Base-by-base conservation (phyloP, 1,284 basidiomycete genomes). In the Kwoniella shivajii region DNA sequence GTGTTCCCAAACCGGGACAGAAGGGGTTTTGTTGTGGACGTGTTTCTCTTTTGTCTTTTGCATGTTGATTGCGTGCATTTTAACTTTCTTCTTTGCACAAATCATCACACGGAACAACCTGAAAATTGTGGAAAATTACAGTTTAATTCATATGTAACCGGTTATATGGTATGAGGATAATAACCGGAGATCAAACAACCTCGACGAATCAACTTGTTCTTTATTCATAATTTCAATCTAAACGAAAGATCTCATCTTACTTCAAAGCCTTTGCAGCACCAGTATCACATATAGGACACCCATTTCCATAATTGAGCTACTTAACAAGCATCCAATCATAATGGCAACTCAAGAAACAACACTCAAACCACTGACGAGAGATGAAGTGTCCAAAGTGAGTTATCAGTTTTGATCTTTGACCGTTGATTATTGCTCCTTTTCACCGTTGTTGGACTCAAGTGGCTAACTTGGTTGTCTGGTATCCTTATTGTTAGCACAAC, bases 401-500 rank as follows among this genome's bases (percentile, higher is more conserved):
- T 11, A 7, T 27, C 20, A 4, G 16, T 20, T 38, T 24, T n/a
- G 7, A n/a, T 14, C 34, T 36, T 36, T 10, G 34, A 36, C 34
- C 34, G 34, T 10, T 36, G 34, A 36, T 10, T 27, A 27, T 26
- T 26, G 42, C 42, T n/a, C n/a, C n/a, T n/a, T n/a, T n/a, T n/a
- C n/a, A n/a, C n/a, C n/a, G n/a, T n/a, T n/a, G n/a, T n/a, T n/a
- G n/a, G n/a, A n/a, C n/a, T n/a, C n/a, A n/a, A n/a, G n/a, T n/a
- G n/a, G n/a, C n/a, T n/a, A n/a, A n/a, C n/a, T n/a, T n/a, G n/a
- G n/a, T n/a, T n/a, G 38, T 31, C 16, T 34, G 46, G 30, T 33
- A 29, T 16, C 6, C 34, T 37, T 30, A 4, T 37, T 20, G 1
- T 10, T 62, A 90, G 88, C 89, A 91, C 77, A 88, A 88, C 80